A percentile compares a stretch with the other conserved stretches of the same genome.
These are phyloP conservation scores for Sporothrix mexicana DNA, from an alignment of 2,329 filamentous ascomycete species.

Conservation along the genomic window DNA sequence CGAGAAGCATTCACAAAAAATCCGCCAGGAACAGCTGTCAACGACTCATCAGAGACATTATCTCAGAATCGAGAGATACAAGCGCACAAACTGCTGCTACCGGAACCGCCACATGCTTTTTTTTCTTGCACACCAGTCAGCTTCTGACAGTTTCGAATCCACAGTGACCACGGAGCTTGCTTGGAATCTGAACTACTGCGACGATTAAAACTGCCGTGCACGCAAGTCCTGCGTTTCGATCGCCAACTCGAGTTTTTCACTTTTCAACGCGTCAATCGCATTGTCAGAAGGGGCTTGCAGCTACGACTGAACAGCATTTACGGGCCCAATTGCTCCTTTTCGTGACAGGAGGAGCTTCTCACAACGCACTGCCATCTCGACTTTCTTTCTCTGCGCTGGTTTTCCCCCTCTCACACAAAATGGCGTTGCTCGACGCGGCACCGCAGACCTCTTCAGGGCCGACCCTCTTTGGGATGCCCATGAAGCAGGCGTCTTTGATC, in stretches of 20 bases:
- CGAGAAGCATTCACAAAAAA: background rate
- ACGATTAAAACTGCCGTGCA: background rate
- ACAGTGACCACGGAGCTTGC: background rate
- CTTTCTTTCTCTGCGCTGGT: background rate
- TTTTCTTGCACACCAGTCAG: constrained; percentile 5
- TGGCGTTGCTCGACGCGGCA: constrained; percentile 52
- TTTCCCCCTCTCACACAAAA: constrained; percentile 36
- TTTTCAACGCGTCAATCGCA: background rate
- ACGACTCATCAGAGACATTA: background rate
- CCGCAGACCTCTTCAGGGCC: constrained; percentile 50
- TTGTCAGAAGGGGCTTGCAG: background rate
- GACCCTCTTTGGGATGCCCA: constrained; percentile 63
- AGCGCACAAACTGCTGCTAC: background rate
- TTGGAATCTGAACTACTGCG: constrained; percentile 7
- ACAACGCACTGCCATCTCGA: background rate
- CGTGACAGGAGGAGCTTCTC: background rate
- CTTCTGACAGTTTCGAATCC: constrained; percentile 17
- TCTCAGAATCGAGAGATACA: background rate
- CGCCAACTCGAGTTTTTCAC: background rate
- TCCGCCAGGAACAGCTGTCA: background rate
- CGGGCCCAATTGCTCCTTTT: background rate
- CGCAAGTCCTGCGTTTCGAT: background rate
- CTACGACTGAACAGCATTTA: background rate
- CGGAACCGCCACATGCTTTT: constrained; percentile 22
- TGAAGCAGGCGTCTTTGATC: constrained; percentile 72